Evolutionary conservation across 2,329 filamentous ascomycete genomes (phyloP).

Genomic region (Aureobasidium uvarum): DNA sequence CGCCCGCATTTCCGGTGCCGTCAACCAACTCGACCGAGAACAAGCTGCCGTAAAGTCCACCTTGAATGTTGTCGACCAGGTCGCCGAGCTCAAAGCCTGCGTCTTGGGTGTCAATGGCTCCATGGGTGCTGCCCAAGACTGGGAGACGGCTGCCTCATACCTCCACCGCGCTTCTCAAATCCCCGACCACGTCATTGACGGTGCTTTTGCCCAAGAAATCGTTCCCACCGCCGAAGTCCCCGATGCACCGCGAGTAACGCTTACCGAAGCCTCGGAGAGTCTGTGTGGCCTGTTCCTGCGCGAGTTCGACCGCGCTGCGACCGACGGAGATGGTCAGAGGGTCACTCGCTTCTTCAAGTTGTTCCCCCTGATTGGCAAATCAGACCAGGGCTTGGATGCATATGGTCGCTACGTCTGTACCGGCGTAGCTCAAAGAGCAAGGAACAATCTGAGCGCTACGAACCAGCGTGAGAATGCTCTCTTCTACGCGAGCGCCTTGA

Average conservation of each 20-base stretch:
- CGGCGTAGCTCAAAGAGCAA: constrained; percentile 81
- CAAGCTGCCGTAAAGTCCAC: constrained; percentile 90
- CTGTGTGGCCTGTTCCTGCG: constrained; percentile 86
- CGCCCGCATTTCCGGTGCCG: constrained; percentile 77
- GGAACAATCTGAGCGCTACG: constrained; percentile 71
- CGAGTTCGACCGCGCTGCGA: constrained; percentile 90
- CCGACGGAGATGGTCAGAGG: constrained; percentile 80
- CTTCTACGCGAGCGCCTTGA: constrained; percentile 89
- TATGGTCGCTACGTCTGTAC: constrained; percentile 96
- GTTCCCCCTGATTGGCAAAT: constrained; percentile 87
- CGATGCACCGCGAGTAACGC: constrained; percentile 80
- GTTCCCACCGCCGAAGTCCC: constrained; percentile 96
- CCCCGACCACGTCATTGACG: constrained; percentile 74
- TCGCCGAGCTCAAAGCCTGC: constrained; percentile 94
- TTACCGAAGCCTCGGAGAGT: constrained; percentile 83
- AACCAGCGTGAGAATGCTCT: constrained; percentile 69
- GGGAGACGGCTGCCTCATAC: constrained; percentile 93
- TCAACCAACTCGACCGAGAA: constrained; percentile 84
- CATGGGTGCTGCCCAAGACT: constrained; percentile 97
- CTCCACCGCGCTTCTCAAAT: constrained; percentile 79
- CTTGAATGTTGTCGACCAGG: constrained; percentile 88
- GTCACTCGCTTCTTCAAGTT: constrained; percentile 98
- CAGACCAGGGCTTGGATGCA: constrained; percentile 86
- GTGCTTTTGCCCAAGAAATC: constrained; percentile 84
- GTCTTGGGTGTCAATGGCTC: constrained; percentile 90